Conservation (phyloP, 805 yeast genomes). For the Saccharomyces mikatae region DNA sequence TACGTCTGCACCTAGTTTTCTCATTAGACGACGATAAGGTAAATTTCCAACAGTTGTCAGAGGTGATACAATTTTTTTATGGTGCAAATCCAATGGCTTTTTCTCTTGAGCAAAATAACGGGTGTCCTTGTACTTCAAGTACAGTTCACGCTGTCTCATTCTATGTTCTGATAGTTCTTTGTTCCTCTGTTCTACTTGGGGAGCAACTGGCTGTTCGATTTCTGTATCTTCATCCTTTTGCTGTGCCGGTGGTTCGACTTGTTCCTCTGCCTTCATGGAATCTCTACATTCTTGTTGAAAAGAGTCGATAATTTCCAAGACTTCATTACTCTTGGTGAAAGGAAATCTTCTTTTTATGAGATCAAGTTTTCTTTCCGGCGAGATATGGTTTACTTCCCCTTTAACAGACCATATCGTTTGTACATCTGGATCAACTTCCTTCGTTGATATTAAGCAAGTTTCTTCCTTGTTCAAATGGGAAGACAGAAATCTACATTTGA, state of each 20-base stretch:
- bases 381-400: slow-evolving; percentile 58
- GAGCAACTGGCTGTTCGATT: slow-evolving; percentile 3
- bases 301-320: slow-evolving; percentile 58
- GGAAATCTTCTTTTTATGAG: slow-evolving; percentile 47
- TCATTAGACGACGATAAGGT: slow-evolving; percentile 91
- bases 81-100: slow-evolving; percentile 55
- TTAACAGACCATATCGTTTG: slow-evolving; percentile 27
- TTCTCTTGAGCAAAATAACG: slow-evolving; percentile 76
- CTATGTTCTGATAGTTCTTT: slow-evolving; percentile 27
- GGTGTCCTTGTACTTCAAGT: slow-evolving; percentile 55
- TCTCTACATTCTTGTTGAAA: slow-evolving; percentile 35
- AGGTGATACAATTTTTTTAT: slow-evolving; percentile 87
- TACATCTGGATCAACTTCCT: slow-evolving; percentile 22
- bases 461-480: slow-evolving; percentile 53
- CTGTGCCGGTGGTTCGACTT: slow-evolving; percentile 29
- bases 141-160: slow-evolving; percentile 26
- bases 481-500: slow-evolving; percentile 84
- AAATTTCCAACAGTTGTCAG: slow-evolving; percentile 95
- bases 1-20: slow-evolving; percentile 79
- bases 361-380: slow-evolving; percentile 32
- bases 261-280: slow-evolving; percentile 30
- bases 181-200: slow-evolving; percentile 20
- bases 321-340: slow-evolving; percentile 48
- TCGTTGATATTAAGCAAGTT: slow-evolving; percentile 34
- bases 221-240: slow-evolving; percentile 10